Evolutionary conservation across 139 green algal species (phyloP).

Genomic region (Trebouxia sp.): DNA sequence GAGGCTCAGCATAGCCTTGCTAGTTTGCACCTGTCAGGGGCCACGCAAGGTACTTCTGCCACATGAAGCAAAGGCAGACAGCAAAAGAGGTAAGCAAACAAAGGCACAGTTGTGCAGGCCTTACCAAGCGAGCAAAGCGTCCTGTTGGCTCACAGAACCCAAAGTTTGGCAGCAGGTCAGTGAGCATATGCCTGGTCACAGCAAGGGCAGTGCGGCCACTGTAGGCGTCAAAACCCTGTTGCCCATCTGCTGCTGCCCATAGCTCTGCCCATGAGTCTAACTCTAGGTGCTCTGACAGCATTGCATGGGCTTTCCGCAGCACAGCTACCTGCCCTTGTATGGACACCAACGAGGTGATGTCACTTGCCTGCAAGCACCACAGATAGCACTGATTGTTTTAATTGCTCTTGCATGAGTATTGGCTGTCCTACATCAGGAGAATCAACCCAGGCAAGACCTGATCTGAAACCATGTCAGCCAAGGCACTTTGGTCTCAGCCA

Average conservation of each 20-base stretch:
- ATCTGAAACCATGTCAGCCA: background rate
- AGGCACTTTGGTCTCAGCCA: background rate
- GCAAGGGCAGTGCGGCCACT: background rate
- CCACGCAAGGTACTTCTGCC: background rate
- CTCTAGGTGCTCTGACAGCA: background rate
- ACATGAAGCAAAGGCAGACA: background rate
- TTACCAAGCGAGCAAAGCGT: slow-evolving; percentile 10
- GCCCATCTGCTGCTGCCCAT: slow-evolving; percentile 17
- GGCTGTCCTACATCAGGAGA: background rate
- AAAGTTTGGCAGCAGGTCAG: slow-evolving; percentile 23
- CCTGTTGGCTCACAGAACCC: slow-evolving; percentile 3
- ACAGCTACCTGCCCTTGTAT: background rate
- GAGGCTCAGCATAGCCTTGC: too few relatives aligned
- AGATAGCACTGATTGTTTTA: background rate
- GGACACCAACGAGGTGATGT: background rate
- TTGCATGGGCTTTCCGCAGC: background rate
- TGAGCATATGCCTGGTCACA: background rate
- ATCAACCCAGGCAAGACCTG: background rate
- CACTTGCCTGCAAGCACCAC: background rate
- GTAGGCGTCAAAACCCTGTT: background rate
- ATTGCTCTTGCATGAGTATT: too few relatives aligned
- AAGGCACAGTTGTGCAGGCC: background rate
- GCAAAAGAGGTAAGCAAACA: background rate
- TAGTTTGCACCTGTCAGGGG: too few relatives aligned
- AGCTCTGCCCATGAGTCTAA: slow-evolving; percentile 22